A percentile compares a stretch with the other conserved stretches of the same genome.
These are phyloP conservation scores for Diaporthe helianthi DNA, from an alignment of 2,329 filamentous ascomycete genomes.

Conservation along the genomic window DNA sequence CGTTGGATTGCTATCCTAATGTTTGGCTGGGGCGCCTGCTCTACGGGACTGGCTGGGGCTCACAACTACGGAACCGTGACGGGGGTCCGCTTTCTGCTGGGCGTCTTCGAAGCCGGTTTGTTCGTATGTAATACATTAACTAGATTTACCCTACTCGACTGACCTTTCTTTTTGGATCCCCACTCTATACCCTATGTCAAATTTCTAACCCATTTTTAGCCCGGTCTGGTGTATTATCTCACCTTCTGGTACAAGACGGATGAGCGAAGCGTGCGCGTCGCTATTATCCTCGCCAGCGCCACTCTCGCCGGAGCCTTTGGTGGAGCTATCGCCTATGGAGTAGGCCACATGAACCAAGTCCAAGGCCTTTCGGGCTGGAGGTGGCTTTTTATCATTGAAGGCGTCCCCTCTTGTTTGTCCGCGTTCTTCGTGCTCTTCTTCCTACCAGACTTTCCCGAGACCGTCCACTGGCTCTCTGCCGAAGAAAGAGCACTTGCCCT, in stretches of 20 bases:
- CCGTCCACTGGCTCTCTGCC: conserved; percentile 65
- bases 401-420: conserved; percentile 54
- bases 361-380: conserved; percentile 67
- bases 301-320: conserved; percentile 75
- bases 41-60: conserved; percentile 70
- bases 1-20: conserved; percentile 71
- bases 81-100: conserved; percentile 70
- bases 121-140: conserved; percentile 55
- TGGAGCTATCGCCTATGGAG: conserved; percentile 73
- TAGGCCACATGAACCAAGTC: conserved; percentile 71
- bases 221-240: conserved; percentile 59
- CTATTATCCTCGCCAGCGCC: conserved; percentile 71
- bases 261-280: conserved; percentile 72
- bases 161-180: conserved; percentile 42
- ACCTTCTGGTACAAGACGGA: conserved; percentile 76
- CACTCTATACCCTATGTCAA: no score
- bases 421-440: conserved; percentile 63
- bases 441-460: conserved; percentile 71
- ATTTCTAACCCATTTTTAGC: conserved; percentile 38
- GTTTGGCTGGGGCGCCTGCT: conserved; percentile 69
- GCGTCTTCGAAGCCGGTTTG: conserved; percentile 72
- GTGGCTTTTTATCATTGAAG: conserved; percentile 66
- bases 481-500: conserved; percentile 64
- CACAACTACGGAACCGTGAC: conserved; percentile 68
- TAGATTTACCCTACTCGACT: no score